phyloP scores from a whole-genome alignment of 192 early-diverging fungal species.

The Linnemannia zychae region DNA sequence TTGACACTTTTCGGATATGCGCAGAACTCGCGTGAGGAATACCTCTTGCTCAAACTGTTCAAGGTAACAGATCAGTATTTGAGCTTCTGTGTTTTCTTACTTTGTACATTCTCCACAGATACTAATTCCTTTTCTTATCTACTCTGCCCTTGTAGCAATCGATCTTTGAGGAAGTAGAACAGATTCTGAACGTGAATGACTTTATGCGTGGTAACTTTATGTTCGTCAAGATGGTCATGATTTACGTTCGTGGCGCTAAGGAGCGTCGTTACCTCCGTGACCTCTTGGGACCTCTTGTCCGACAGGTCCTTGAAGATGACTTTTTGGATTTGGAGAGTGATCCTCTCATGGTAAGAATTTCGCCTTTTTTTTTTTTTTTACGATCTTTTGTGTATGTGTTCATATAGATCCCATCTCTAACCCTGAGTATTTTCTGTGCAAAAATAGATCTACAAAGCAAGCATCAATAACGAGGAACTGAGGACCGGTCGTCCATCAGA shows the following conservation, averaged over 20 bases:
- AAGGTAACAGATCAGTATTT: constrained; percentile 63
- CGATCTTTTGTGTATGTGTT: neutral
- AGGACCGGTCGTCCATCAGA: constrained; percentile 85
- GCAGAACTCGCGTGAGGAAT: constrained; percentile 97
- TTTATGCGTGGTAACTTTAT: constrained; percentile 96
- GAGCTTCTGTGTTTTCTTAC: neutral
- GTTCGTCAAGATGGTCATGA: constrained; percentile 97
- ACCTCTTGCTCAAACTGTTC: constrained; percentile 93
- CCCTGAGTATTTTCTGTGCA: neutral
- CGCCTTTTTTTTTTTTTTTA: neutral
- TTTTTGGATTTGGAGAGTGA: constrained; percentile 93
- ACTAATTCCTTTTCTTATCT: neutral
- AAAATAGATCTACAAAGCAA: constrained; percentile 81
- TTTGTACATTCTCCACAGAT: too few species aligned
- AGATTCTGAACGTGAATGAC: constrained; percentile 86
- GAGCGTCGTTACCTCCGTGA: constrained; percentile 93
- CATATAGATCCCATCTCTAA: too few species aligned
- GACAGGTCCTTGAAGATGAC: constrained; percentile 80
- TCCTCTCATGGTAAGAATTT: constrained; percentile 71
- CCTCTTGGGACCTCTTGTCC: constrained; percentile 86
- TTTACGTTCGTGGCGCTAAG: constrained; percentile 95
- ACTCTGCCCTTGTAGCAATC: constrained; percentile 49
- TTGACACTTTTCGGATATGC: constrained; percentile 97
- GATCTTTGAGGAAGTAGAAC: constrained; percentile 92
- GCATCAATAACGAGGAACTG: constrained; percentile 93